Base-by-base conservation (phyloP, 2,329 filamentous ascomycete species). In the Alternaria ethzedia region DNA sequence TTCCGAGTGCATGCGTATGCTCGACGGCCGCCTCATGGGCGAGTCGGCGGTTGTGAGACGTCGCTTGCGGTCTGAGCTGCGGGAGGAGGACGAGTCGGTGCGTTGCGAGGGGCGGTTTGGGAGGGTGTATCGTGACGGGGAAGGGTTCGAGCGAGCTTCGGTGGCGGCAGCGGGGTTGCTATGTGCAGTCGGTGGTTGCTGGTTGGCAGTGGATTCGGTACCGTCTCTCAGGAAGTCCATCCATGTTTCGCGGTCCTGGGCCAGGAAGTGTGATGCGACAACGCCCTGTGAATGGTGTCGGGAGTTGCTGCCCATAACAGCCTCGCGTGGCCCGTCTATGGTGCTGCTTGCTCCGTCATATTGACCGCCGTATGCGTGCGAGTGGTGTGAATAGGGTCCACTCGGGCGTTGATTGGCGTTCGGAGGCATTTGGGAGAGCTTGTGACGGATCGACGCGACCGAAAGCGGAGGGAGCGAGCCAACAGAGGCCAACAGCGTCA, bases 231-330 rank as follows among this genome's bases (percentile, higher is more conserved):
- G 64, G 57, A 79, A 79, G 67, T 78, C 77, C 43, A 74, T 67
- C 78, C 78, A 79, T 41, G 78, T 78, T 64, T 79, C 74, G 30
- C 75, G 71, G 15, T 70, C 72, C 36, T 75, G 75, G 2, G 73
- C 69, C 11, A 73, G 67, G 54, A 72, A 74, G 57, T 75, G 75
- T 15, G 74, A 75, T 10, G 74, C 72, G 8, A 74, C 69, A 13
- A 70, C 69, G 5, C 74, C 74, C 57, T 74, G 70, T 28, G 64
- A 65, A 50, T 54, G 59, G 6, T 64, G 54, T 45, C 64, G 45
- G n/a, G 58, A 61, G 21, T 52, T 63, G 13, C 51, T 59, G 3
- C 58, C 46, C 15, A 57, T 23, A 12, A 63, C 44, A 45, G 54
- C 51, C 46, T 57, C 59, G 11, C 47, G 50, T 9, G 21, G 21